Evolutionary conservation across 164 flowering plant species (phyloP), one percentile per base, ranked within the genome.

Genomic region (Dillenia turbinata): DNA sequence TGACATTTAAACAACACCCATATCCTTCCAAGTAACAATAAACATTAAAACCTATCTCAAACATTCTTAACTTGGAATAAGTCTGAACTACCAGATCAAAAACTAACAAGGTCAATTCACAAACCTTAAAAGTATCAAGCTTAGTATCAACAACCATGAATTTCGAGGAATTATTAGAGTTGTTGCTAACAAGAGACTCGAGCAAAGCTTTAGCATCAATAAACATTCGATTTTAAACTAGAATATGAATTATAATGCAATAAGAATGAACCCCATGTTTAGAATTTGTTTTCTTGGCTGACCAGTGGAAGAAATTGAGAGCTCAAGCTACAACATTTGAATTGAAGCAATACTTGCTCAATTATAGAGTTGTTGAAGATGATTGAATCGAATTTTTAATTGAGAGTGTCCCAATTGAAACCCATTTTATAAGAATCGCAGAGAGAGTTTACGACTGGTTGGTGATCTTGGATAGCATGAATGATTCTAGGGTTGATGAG

Each of bases 241-340:
- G 66, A 60, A 84, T 79, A 43, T 88, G 93, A 67, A 88, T 69
- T 8, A 71, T 60, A 8, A 85, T 57, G 58, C 85, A 75, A 67
- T 88, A 93, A 3, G 78, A 69, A 2, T 56, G 68, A 59, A 80
- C 10, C 43, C 75, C 78, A 54, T 88, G 98, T 47, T 66, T 58
- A 26, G 67, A 58, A 10, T 75, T 68, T 54, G 69, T 65, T 6
- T 47, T 22, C 9, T 68, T 64, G 0, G 89, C 77, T 3, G 90
- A 77, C 98, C 97, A 93, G 66, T 90, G 94, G 72, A 93, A 90
- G 74, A 93, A 93, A 11, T 66, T 75, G 40, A 93, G 60, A 12
- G 89, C 94, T 5, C 62, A 64, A 68, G 77, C 86, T 0, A 88
- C 93, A 55, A 85, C 82, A 0, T 63, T 84, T 80, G 26, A 93